Conservation (phyloP, 352 stramenopile species). For the Pythium rishiriense region DNA sequence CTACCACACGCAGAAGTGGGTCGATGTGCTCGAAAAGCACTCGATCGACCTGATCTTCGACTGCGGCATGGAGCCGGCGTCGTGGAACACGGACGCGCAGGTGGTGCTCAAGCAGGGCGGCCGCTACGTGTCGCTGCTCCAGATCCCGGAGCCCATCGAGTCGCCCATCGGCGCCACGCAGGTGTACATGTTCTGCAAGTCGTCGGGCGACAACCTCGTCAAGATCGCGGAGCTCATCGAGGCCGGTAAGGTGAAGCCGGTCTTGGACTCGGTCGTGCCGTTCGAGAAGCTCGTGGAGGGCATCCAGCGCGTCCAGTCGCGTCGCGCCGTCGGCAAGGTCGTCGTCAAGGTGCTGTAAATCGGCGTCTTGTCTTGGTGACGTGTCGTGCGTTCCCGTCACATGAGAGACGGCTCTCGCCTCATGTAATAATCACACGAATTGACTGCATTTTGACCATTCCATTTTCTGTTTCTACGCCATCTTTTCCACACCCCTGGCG, state of each 20-base stretch:
- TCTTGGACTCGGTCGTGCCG: slow-evolving; percentile 44
- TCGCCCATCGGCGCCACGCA: slow-evolving; percentile 19
- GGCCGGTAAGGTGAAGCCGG: slow-evolving; percentile 35
- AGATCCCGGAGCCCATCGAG: slow-evolving; percentile 38
- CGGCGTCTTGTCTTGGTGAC: background rate
- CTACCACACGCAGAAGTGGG: slow-evolving; percentile 46
- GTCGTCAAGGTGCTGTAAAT: slow-evolving; percentile 24
- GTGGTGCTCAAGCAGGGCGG: slow-evolving; percentile 37
- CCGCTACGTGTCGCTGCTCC: slow-evolving; percentile 40
- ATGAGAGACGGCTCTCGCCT: background rate
- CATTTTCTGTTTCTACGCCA: too few relatives aligned
- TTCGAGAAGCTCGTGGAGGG: slow-evolving; percentile 53
- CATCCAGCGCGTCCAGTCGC: slow-evolving; percentile 42
- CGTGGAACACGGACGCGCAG: slow-evolving; percentile 41
- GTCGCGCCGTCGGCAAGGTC: slow-evolving; percentile 41
- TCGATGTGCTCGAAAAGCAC: slow-evolving; percentile 28
- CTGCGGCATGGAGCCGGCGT: slow-evolving; percentile 30
- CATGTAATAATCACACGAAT: background rate
- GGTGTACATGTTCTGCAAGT: slow-evolving; percentile 22
- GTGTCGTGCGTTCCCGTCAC: too few relatives aligned
- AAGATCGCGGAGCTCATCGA: slow-evolving; percentile 46
- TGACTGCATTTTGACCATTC: background rate
- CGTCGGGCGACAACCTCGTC: slow-evolving; percentile 33
- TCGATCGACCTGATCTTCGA: slow-evolving; percentile 32
- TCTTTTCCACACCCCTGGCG: too few relatives aligned